A percentile compares a stretch with the other conserved stretches of the same genome.
These are phyloP conservation scores for Aspergillus nomiae DNA, from an alignment of 2,329 filamentous ascomycete genomes.

Conservation along the genomic window DNA sequence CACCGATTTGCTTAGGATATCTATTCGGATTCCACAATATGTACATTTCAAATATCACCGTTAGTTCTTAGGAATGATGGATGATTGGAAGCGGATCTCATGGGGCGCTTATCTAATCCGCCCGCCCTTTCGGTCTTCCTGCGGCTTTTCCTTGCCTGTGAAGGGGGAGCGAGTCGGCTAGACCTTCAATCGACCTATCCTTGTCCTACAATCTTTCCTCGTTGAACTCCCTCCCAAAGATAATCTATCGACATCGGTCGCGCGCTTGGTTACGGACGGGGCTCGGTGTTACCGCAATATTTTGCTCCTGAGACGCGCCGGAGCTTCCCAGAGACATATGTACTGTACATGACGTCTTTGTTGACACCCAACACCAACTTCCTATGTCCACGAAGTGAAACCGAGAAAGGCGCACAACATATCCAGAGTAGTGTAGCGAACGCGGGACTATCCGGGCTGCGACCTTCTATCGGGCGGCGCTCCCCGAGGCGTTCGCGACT, in stretches of 20 bases:
- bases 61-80: neutral
- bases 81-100: slow-evolving; percentile 7
- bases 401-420: slow-evolving; percentile 9
- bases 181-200: slow-evolving; percentile 6
- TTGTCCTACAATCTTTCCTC: slow-evolving; percentile 5
- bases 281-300: slow-evolving; percentile 10
- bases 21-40: neutral
- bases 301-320: slow-evolving; percentile 20
- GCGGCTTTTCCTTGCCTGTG: slow-evolving; percentile 16
- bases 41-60: neutral
- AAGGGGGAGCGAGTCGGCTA: slow-evolving; percentile 14
- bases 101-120: slow-evolving; percentile 31
- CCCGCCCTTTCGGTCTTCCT: slow-evolving; percentile 24
- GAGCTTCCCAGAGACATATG: slow-evolving; percentile 21
- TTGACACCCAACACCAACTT: slow-evolving; percentile 29
- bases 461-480: slow-evolving; percentile 27
- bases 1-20: neutral
- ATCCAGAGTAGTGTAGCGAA: neutral
- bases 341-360: slow-evolving; percentile 43
- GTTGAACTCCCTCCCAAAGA: neutral
- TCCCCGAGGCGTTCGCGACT: slow-evolving; percentile 37
- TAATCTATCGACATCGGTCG: slow-evolving; percentile 1
- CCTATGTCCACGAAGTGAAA: slow-evolving; percentile 17
- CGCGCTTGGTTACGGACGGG: slow-evolving; percentile 2
- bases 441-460: slow-evolving; percentile 10